Evolutionary conservation across 148 eudicot genomes (phyloP).

Genomic region (Rhododendron ferrugineum): DNA sequence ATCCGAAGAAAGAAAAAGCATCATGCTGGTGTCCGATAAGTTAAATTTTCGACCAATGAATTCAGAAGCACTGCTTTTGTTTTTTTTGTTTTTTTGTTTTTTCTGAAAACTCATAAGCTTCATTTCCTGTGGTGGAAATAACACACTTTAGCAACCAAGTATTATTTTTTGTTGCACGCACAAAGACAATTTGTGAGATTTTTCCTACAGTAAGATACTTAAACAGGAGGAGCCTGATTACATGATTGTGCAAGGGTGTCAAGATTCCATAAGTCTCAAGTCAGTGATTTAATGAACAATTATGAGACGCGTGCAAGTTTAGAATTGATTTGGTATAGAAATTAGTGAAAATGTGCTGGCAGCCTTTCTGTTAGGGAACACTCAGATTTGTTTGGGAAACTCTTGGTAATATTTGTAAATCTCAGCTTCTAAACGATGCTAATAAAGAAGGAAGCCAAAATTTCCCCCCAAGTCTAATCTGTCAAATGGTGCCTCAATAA

Average conservation of each 20-base stretch:
- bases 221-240: background rate
- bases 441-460: background rate
- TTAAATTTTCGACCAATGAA: background rate
- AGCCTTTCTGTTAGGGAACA: background rate
- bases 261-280: background rate
- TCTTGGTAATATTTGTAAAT: background rate
- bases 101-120: too few relatives aligned
- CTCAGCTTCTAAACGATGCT: background rate
- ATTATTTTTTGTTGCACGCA: background rate
- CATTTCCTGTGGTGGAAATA: background rate
- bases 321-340: background rate
- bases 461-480: background rate
- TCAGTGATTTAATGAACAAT: background rate
- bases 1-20: too few relatives aligned
- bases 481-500: background rate
- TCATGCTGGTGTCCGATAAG: too few relatives aligned
- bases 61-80: too few relatives aligned
- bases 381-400: background rate
- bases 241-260: background rate
- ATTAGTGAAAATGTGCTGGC: background rate
- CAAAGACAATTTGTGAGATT: background rate
- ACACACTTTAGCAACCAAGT: background rate
- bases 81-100: too few relatives aligned
- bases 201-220: background rate
- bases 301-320: background rate